Percentiles rank a stretch among this genome's conserved stretches.
phyloP scores from a whole-genome alignment of 106 monocot genomes.

The Platanthera guangdongensis region DNA sequence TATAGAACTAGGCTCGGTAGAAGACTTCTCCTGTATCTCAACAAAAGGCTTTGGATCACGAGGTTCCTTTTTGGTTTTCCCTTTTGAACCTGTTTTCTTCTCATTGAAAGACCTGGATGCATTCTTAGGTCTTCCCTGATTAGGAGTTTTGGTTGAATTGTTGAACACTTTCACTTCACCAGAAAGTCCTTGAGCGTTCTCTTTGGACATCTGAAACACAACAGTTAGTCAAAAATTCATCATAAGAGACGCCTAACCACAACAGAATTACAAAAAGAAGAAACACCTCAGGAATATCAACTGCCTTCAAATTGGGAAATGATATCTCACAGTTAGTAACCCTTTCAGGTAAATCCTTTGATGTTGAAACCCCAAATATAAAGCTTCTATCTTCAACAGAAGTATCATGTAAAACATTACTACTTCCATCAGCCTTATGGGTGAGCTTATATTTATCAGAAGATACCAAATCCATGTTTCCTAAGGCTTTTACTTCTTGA shows the following conservation, averaged over 20 bases:
- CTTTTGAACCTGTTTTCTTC: slow-evolving; percentile 13
- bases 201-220: slow-evolving; percentile 12
- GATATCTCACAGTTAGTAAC: slow-evolving; percentile 27
- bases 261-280: background rate
- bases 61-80: slow-evolving; percentile 32
- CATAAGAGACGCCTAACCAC: background rate
- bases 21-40: slow-evolving; percentile 14
- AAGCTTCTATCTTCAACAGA: slow-evolving; percentile 53
- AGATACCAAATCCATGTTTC: slow-evolving; percentile 5
- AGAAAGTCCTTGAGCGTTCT: slow-evolving; percentile 16
- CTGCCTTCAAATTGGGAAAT: slow-evolving; percentile 24
- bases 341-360: slow-evolving; percentile 28
- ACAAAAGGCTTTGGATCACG: slow-evolving; percentile 17
- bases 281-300: slow-evolving; percentile 32
- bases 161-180: slow-evolving; percentile 3
- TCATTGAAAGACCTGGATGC: slow-evolving; percentile 12
- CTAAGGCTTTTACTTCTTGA: slow-evolving; percentile 6
- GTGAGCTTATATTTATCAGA: slow-evolving; percentile 3
- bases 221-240: background rate
- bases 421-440: slow-evolving; percentile 8
- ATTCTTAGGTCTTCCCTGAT: slow-evolving; percentile 15
- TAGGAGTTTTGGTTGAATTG: slow-evolving; percentile 9
- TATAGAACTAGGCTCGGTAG: slow-evolving; percentile 15
- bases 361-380: slow-evolving; percentile 50
- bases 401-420: slow-evolving; percentile 13